Evolutionary conservation across 2,329 filamentous ascomycete genomes (phyloP).

Genomic region (Lizonia empirigonia): DNA sequence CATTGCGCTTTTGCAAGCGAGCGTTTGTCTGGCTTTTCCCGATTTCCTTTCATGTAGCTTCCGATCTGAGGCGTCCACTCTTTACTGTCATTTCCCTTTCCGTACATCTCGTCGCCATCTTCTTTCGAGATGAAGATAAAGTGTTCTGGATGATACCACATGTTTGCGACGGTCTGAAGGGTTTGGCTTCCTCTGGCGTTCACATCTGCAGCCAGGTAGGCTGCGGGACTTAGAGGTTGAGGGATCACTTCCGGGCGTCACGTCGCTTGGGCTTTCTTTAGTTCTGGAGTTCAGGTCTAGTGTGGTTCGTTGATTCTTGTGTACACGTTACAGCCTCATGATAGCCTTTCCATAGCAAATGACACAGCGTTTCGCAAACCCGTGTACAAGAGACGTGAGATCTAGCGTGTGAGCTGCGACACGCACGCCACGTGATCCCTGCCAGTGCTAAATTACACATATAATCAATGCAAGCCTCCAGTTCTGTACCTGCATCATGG

Average conservation of each 20-base stretch:
- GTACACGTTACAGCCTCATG: conserved; percentile 28
- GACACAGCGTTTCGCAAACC: conserved; percentile 4
- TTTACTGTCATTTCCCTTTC: conserved; percentile 11
- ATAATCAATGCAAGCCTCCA: conserved; percentile 17
- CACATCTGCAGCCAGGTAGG: conserved; percentile 21
- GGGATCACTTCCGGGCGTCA: conserved; percentile 23
- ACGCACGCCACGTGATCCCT: conserved; percentile 2
- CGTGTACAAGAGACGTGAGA: not conserved
- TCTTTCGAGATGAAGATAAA: conserved; percentile 5
- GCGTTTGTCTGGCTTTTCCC: not conserved
- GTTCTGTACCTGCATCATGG: conserved; percentile 21
- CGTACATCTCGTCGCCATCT: conserved; percentile 20
- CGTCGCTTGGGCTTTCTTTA: conserved; percentile 11
- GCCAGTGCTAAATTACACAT: conserved; percentile 7
- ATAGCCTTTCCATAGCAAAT: conserved; percentile 19
- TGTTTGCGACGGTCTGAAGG: conserved; percentile 29
- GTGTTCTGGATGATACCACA: conserved; percentile 42
- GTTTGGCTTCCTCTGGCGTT: conserved; percentile 34
- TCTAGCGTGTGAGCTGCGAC: not conserved
- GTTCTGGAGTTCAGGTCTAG: conserved; percentile 4
- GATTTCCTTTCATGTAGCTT: conserved; percentile 6
- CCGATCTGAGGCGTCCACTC: conserved; percentile 14
- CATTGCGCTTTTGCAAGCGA: conserved; percentile 10
- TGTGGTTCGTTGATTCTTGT: not conserved
- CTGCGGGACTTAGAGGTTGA: conserved; percentile 26